Base-by-base conservation (phyloP, 768 basidiomycete genomes). In the Suillus sp. region DNA sequence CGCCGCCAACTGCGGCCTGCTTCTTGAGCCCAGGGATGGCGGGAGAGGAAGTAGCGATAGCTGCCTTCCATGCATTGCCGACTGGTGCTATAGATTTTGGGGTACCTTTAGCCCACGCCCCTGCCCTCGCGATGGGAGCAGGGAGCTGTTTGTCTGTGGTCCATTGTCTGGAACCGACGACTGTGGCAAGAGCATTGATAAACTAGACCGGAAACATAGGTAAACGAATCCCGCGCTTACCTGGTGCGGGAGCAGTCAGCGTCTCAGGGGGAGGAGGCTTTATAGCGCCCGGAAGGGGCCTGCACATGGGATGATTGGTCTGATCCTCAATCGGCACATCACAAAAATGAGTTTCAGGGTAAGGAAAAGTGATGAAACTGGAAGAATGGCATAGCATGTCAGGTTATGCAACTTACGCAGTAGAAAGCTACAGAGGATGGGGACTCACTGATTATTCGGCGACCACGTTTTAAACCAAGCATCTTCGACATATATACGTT, bases 401-500 rank as follows among this genome's bases (percentile, higher is more conserved):
- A 62, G 57, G 37, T 30, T 10, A 42, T 56, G 35, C 37, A 43
- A 34, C 51, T 32, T 30, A 27, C 16, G 8, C 14, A 50, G 7
- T 27, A 5, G 25, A 18, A 62, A 30, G 38, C 37, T n/a, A 66
- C 59, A 34, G 48, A 56, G 35, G 53, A 34, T 14, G 47, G 64
- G 30, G 11, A 60, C 72, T 38, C 38, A 75, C 80, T 42, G 64
- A 48, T 74, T 73, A 0, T 51, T 72, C 11, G 48, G 64, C 1
- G 70, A 72, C 69, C 70, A 76, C 14, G 38, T 60, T 1, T 64
- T 64, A 71, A 82, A 83, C 81, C 81, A 84, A 9, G 64, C 50
- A 14, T 83, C 81, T n/a, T 77, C 65, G 1, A 83, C 73, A 37
- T 78, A 72, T 22, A 83, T 74, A 13, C 80, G 76, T 67, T 82